Percentiles rank a stretch among this genome's conserved stretches.
Conservation (phyloP, 169 alveolate genomes). For the Babesia gibsoni region DNA sequence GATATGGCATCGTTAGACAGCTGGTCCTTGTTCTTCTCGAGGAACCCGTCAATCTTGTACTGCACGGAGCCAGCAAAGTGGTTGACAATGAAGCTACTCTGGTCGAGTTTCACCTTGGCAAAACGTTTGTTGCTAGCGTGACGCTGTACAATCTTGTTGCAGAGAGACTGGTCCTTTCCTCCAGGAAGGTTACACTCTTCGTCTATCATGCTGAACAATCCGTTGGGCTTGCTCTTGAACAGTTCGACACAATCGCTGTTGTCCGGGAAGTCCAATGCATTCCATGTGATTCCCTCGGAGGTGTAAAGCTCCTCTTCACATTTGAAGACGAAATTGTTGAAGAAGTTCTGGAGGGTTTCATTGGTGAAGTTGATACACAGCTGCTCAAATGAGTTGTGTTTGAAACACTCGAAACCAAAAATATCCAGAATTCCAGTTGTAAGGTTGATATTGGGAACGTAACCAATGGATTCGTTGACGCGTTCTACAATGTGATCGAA, state of each 20-base stretch:
- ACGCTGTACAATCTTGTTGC: slow-evolving; percentile 76
- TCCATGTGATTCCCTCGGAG: slow-evolving; percentile 91
- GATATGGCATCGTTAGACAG: slow-evolving; percentile 76
- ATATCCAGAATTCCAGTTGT: slow-evolving; percentile 94
- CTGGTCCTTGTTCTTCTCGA: slow-evolving; percentile 94
- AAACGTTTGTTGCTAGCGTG: slow-evolving; percentile 73
- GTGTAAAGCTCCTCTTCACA: slow-evolving; percentile 89
- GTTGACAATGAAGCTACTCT: slow-evolving; percentile 80
- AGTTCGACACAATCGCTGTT: slow-evolving; percentile 93
- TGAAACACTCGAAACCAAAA: slow-evolving; percentile 97
- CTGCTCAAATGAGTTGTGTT: slow-evolving; percentile 92
- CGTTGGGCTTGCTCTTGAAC: slow-evolving; percentile 79
- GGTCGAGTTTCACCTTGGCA: slow-evolving; percentile 77
- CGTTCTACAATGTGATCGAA: slow-evolving; percentile 92
- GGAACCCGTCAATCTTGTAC: slow-evolving; percentile 88
- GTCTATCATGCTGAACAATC: slow-evolving; percentile 90
- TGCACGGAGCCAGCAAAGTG: slow-evolving; percentile 97
- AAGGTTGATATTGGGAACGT: slow-evolving; percentile 47
- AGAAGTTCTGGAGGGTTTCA: slow-evolving; percentile 91
- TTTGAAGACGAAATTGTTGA: slow-evolving; percentile 93
- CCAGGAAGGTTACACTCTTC: slow-evolving; percentile 91
- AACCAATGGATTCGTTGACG: slow-evolving; percentile 89
- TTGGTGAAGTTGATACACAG: slow-evolving; percentile 97
- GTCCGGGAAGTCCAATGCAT: slow-evolving; percentile 95
- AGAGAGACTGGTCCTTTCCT: slow-evolving; percentile 83